Percentiles rank a stretch among this genome's conserved stretches.
Evolutionary conservation across 2,329 filamentous ascomycete species (phyloP).

Genomic region (Gaeumannomyces tritici): DNA sequence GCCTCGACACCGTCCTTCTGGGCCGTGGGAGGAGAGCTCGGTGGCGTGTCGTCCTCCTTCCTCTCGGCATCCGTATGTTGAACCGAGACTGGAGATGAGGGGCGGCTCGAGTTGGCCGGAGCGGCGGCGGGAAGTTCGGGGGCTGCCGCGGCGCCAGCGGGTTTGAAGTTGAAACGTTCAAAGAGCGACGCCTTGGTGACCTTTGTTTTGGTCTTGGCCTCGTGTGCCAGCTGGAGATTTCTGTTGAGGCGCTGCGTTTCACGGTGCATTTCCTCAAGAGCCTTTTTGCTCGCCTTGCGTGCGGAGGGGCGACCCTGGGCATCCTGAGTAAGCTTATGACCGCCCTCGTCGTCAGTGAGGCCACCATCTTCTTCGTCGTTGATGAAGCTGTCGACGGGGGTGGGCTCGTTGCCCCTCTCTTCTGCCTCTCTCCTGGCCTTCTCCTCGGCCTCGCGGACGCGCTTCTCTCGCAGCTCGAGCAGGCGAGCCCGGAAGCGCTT

Average conservation of each 20-base stretch:
- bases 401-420: constrained; percentile 15
- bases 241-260: constrained; percentile 88
- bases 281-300: constrained; percentile 89
- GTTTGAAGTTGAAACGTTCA: constrained; percentile 69
- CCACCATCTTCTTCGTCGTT: constrained; percentile 38
- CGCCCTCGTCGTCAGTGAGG: constrained; percentile 52
- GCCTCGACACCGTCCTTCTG: constrained; percentile 18
- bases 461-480: constrained; percentile 62
- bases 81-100: constrained; percentile 32
- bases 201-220: constrained; percentile 86
- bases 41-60: constrained; percentile 51
- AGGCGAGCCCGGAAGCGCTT: constrained; percentile 63
- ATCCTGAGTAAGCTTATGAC: constrained; percentile 58
- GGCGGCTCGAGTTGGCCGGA: constrained; percentile 43
- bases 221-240: constrained; percentile 84
- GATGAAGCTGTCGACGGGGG: constrained; percentile 28
- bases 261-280: constrained; percentile 85
- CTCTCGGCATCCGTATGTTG: constrained; percentile 41
- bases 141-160: constrained; percentile 20
- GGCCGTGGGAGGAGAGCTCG: constrained; percentile 53
- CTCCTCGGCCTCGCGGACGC: constrained; percentile 53
- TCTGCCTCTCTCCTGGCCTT: constrained; percentile 19
- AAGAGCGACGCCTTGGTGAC: constrained; percentile 77
- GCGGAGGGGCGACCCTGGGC: constrained; percentile 38
- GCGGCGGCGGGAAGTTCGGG: constrained; percentile 11